Conservation (phyloP, 2,329 filamentous ascomycete genomes). For the Phaeomoniella chlamydospora region DNA sequence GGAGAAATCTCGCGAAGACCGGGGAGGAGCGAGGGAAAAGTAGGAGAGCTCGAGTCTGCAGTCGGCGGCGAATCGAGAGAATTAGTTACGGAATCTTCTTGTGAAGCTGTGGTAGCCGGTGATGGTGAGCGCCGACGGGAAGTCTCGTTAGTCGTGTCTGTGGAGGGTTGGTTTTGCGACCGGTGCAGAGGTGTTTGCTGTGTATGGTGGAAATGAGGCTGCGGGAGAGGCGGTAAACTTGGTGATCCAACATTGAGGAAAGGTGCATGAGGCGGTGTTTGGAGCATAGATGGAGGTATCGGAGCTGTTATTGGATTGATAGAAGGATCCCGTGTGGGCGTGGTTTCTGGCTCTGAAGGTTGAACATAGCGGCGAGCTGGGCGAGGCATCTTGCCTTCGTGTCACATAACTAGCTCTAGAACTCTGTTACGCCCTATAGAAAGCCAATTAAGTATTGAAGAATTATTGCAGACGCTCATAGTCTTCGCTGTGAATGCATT, state of each 20-base stretch:
- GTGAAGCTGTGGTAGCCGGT: not conserved
- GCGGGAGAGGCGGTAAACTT: not conserved
- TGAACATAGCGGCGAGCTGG: not conserved
- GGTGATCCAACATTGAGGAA: slow-evolving; percentile 11
- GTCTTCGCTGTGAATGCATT: too few relatives aligned
- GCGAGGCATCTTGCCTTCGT: not conserved
- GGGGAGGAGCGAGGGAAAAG: slow-evolving; percentile 3
- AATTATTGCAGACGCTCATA: too few relatives aligned
- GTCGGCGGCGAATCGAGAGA: not conserved
- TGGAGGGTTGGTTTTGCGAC: not conserved
- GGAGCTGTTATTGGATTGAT: slow-evolving; percentile 11
- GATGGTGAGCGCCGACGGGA: not conserved
- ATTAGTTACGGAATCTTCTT: not conserved
- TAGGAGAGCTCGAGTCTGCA: not conserved
- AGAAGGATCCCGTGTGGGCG: slow-evolving; percentile 8
- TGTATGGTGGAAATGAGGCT: not conserved
- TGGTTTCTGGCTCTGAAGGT: slow-evolving; percentile 3
- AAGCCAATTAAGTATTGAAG: too few relatives aligned
- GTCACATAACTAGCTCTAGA: too few relatives aligned
- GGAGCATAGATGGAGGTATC: slow-evolving; percentile 15
- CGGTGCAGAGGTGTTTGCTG: not conserved
- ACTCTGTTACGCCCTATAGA: too few relatives aligned
- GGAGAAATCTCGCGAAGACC: slow-evolving; percentile 47
- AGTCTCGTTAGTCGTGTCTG: not conserved
- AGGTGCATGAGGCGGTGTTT: slow-evolving; percentile 13